Percentiles rank a stretch among this genome's conserved stretches.
Evolutionary conservation across 1,139 yeast genomes (phyloP).

Genomic region (Geotrichum europaeum): DNA sequence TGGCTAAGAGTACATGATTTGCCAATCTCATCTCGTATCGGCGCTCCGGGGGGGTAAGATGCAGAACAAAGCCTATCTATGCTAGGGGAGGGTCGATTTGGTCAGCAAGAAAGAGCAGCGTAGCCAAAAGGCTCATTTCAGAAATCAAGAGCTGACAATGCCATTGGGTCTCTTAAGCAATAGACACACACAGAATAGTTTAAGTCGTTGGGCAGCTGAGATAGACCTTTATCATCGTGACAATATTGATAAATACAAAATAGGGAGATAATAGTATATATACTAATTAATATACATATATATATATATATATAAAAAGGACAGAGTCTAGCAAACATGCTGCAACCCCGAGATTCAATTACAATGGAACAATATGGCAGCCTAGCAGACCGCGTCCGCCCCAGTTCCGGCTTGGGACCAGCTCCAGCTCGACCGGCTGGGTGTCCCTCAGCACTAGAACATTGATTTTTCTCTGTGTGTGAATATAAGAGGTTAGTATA

Average conservation of each 20-base stretch:
- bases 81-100: background rate
- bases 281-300: no score
- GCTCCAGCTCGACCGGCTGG: constrained; percentile 28
- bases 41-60: background rate
- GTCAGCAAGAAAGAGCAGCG: no score
- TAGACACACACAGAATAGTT: background rate
- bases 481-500: background rate
- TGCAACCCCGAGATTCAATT: constrained; percentile 10
- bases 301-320: background rate
- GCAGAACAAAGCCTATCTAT: background rate
- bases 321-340: background rate
- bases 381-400: constrained; percentile 69
- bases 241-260: background rate
- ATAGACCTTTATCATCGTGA: no score
- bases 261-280: background rate
- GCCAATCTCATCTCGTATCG: background rate
- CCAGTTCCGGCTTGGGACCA: constrained; percentile 59
- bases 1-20: background rate
- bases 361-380: constrained; percentile 53
- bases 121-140: background rate
- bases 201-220: background rate
- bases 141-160: no score
- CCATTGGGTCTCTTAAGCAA: no score
- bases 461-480: constrained; percentile 30
- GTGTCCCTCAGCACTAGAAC: constrained; percentile 39